phyloP scores from a whole-genome alignment of 768 basidiomycete genomes.

The Lactifluus rugatus region DNA sequence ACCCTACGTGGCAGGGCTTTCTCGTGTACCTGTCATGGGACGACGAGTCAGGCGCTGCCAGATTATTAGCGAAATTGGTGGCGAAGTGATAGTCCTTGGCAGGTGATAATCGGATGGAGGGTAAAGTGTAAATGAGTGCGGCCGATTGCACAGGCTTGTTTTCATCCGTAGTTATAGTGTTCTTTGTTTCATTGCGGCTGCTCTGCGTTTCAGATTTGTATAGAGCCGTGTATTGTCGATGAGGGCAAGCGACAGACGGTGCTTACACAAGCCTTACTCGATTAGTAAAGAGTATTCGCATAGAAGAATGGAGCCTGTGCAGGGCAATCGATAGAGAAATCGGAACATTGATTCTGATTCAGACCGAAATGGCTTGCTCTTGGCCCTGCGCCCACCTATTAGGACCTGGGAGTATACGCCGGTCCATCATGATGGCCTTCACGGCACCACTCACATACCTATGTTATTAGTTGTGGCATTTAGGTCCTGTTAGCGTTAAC shows the following conservation, averaged over 20 bases:
- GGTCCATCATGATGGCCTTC: not conserved
- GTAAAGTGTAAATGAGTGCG: slow-evolving; percentile 20
- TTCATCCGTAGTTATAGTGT: not conserved
- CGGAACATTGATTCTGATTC: not conserved
- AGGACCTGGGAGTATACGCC: not conserved
- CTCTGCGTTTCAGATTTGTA: not conserved
- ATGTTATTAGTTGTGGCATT: slow-evolving; percentile 3
- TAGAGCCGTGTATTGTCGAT: not conserved
- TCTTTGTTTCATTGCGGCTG: not conserved
- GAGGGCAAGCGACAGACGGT: not conserved
- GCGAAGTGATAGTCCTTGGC: not conserved
- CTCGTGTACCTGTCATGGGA: not conserved
- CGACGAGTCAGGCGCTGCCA: not conserved
- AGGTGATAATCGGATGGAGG: not conserved
- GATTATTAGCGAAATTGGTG: not conserved
- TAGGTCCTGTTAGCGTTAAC: not conserved
- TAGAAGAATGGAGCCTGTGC: not conserved
- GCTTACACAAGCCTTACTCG: not conserved
- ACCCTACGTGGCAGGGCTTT: not conserved
- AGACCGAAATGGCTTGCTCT: not conserved
- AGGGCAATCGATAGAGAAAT: slow-evolving; percentile 4
- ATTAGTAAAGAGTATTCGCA: not conserved
- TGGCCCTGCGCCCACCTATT: slow-evolving; percentile 8
- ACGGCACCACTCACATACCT: not conserved
- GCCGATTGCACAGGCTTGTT: not conserved